Percentiles rank a stretch among this genome's conserved stretches.
These are phyloP conservation scores for Ophiostoma novo-ulmi DNA, from an alignment of 2,329 filamentous ascomycete genomes.

Conservation along the genomic window DNA sequence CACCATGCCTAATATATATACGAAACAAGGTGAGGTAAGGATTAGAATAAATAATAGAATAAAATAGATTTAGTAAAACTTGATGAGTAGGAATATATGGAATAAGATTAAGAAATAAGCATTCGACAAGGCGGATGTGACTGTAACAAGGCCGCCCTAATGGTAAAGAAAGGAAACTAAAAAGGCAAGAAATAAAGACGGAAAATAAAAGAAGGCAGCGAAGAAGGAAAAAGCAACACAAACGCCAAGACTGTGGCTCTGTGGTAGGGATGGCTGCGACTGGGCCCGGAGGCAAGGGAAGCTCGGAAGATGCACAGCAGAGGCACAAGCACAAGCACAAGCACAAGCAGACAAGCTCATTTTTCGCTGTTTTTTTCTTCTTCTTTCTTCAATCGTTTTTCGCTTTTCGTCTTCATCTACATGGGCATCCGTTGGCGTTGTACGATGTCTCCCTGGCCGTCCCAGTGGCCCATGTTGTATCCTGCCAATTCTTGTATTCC, in stretches of 20 bases:
- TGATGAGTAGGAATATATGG: not conserved
- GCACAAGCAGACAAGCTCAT: no score
- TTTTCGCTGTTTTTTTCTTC: not conserved
- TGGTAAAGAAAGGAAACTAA: not conserved
- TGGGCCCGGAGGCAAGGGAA: constrained; percentile 16
- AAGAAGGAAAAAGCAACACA: constrained; percentile 12
- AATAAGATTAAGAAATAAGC: not conserved
- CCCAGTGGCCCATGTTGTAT: not conserved
- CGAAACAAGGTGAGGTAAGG: not conserved
- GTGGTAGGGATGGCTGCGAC: constrained; percentile 16
- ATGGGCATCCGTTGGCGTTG: not conserved
- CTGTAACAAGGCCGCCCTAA: not conserved
- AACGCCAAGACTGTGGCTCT: not conserved
- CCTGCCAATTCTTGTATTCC: not conserved
- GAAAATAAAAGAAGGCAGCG: not conserved
- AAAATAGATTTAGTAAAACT: not conserved
- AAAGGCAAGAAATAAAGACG: not conserved
- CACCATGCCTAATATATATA: constrained; percentile 9
- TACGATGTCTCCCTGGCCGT: not conserved
- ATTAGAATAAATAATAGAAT: not conserved
- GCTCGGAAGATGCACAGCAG: not conserved
- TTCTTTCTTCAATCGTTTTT: not conserved
- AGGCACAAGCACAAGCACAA: no score
- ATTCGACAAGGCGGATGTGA: not conserved
- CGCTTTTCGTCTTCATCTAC: not conserved